Conservation (phyloP, 139 green algal genomes). For the Closterium sp. region DNA sequence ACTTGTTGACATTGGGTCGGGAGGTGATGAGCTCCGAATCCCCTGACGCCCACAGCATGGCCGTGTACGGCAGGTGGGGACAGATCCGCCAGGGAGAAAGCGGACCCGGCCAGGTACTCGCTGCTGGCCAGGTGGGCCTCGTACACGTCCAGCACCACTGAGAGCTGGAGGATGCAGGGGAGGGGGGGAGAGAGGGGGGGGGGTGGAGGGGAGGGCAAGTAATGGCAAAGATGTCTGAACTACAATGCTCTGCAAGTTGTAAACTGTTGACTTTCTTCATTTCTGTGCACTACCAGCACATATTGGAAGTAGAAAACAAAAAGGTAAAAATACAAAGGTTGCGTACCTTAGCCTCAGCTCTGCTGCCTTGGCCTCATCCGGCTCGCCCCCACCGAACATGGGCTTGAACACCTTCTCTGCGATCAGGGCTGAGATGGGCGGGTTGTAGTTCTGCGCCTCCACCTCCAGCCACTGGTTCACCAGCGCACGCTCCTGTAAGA, state of each 20-base stretch:
- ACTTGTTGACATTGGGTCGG: slow-evolving; percentile 32
- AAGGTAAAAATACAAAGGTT: too few relatives aligned
- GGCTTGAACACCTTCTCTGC: slow-evolving; percentile 36
- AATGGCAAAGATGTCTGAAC: too few relatives aligned
- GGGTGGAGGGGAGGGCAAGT: too few relatives aligned
- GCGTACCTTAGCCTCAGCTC: slow-evolving; percentile 30
- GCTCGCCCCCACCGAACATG: slow-evolving; percentile 24
- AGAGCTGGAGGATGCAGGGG: background rate
- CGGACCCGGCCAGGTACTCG: slow-evolving; percentile 40
- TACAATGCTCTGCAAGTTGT: too few relatives aligned
- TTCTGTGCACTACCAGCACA: too few relatives aligned
- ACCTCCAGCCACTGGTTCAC: slow-evolving; percentile 52
- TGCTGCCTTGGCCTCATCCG: slow-evolving; percentile 24
- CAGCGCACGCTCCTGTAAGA: slow-evolving; percentile 11
- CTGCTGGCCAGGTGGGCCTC: slow-evolving; percentile 42
- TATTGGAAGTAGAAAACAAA: too few relatives aligned
- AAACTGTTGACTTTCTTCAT: too few relatives aligned
- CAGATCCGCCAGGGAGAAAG: slow-evolving; percentile 47
- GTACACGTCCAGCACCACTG: slow-evolving; percentile 48
- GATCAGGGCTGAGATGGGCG: slow-evolving; percentile 26
- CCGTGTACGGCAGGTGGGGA: slow-evolving; percentile 46
- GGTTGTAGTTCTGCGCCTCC: slow-evolving; percentile 35
- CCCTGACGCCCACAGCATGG: slow-evolving; percentile 19
- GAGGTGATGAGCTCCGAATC: slow-evolving; percentile 23
- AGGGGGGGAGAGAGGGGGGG: background rate